Evolutionary conservation across 179 eudicot species (phyloP).

Genomic region (Silene vulgaris): DNA sequence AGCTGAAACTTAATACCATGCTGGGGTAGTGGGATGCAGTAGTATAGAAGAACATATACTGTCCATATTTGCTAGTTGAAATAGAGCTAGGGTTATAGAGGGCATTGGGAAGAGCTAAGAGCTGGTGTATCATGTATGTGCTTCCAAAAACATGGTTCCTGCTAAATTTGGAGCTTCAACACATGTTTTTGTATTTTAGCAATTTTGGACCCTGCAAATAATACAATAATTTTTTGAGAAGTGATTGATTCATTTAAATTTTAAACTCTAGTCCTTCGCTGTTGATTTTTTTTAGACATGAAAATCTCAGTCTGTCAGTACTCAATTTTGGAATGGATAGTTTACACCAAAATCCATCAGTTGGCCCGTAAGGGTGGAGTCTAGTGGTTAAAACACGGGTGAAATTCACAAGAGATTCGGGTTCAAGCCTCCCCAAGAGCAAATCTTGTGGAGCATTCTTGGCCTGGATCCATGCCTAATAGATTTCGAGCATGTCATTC

Average conservation of each 20-base stretch:
- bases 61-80: conserved; percentile 30
- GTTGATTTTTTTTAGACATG: too few species aligned
- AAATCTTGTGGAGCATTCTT: too few species aligned
- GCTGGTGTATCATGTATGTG: conserved; percentile 15
- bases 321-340: background rate
- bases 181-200: conserved; percentile 23
- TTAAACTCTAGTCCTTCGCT: background rate
- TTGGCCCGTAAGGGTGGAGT: too few species aligned
- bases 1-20: background rate
- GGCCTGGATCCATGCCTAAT: too few species aligned
- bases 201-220: conserved; percentile 22
- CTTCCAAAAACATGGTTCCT: conserved; percentile 20
- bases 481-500: too few species aligned
- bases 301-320: background rate
- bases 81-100: conserved; percentile 19
- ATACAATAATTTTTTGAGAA: conserved; percentile 24
- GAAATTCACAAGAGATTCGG: too few species aligned
- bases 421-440: too few species aligned
- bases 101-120: conserved; percentile 10
- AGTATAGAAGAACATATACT: conserved; percentile 22
- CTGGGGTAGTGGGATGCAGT: background rate
- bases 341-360: too few species aligned
- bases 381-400: too few species aligned
- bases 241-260: background rate
- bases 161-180: conserved; percentile 3